These are phyloP conservation scores for Sclerotinia spermophila DNA, from an alignment of 2,329 filamentous ascomycete genomes.

Conservation along the genomic window DNA sequence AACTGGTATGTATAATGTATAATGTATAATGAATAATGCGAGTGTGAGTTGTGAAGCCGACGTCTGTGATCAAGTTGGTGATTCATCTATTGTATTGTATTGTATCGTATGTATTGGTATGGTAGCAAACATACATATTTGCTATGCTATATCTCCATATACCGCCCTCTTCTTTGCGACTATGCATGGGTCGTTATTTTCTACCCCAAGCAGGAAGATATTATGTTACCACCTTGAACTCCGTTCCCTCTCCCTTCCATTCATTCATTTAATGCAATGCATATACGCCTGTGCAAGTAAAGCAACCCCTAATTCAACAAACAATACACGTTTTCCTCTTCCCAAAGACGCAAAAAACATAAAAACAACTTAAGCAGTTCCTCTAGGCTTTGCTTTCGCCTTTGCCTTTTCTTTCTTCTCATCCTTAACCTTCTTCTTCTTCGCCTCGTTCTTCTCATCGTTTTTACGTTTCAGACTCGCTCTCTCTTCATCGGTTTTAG, in stretches of 20 bases:
- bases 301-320: not conserved
- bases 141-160: not conserved
- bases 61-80: not conserved
- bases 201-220: not conserved
- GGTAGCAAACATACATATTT: not conserved
- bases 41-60: no score
- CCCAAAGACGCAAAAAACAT: no score
- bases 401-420: constrained; percentile 95
- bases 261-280: not conserved
- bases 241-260: not conserved
- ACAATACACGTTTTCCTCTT: not conserved
- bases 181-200: not conserved
- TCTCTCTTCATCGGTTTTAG: constrained; percentile 84
- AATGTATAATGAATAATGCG: no score
- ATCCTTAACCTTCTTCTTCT: constrained; percentile 92
- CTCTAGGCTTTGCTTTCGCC: constrained; percentile 78
- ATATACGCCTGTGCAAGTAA: not conserved
- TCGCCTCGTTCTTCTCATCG: constrained; percentile 85
- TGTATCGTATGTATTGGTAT: not conserved
- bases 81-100: not conserved
- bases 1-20: no score
- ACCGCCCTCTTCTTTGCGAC: not conserved
- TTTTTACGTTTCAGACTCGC: constrained; percentile 85
- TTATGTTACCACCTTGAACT: not conserved
- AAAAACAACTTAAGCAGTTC: constrained; percentile 27